Conservation (phyloP, 805 yeast species). For the Saturnispora zaruensis region DNA sequence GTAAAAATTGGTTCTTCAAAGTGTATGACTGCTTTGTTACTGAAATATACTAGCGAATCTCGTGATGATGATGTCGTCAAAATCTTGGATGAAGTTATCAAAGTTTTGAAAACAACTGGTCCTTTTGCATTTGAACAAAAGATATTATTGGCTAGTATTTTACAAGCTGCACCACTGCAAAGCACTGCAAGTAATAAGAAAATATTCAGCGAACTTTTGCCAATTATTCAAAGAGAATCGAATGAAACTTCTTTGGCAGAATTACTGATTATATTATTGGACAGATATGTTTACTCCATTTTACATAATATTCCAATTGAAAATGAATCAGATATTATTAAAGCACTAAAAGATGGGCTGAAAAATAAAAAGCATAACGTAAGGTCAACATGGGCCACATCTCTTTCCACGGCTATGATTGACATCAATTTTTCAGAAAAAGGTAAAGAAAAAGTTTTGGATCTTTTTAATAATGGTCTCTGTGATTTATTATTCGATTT, state of each 20-base stretch:
- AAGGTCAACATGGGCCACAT: conserved; percentile 58
- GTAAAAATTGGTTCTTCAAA: conserved; percentile 44
- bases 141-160: conserved; percentile 37
- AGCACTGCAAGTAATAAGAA: conserved; percentile 14
- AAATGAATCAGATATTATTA: conserved; percentile 19
- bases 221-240: conserved; percentile 61
- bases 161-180: conserved; percentile 28
- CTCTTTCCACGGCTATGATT: conserved; percentile 34
- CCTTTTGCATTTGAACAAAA: conserved; percentile 62
- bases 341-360: conserved; percentile 47
- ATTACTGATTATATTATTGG: conserved; percentile 42
- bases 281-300: conserved; percentile 32
- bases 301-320: conserved; percentile 17
- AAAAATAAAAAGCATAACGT: conserved; percentile 54
- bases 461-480: conserved; percentile 11
- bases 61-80: conserved; percentile 24
- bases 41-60: conserved; percentile 13
- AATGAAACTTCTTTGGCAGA: conserved; percentile 56
- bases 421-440: neutral
- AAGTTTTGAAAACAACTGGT: conserved; percentile 46
- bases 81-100: conserved; percentile 46
- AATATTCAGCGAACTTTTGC: conserved; percentile 36
- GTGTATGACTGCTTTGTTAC: conserved; percentile 24
- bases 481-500: conserved; percentile 8
- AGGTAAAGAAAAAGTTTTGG: conserved; percentile 1